phyloP scores from a whole-genome alignment of 2,329 filamentous ascomycete species.

The Rhytidhysteron rufulum region DNA sequence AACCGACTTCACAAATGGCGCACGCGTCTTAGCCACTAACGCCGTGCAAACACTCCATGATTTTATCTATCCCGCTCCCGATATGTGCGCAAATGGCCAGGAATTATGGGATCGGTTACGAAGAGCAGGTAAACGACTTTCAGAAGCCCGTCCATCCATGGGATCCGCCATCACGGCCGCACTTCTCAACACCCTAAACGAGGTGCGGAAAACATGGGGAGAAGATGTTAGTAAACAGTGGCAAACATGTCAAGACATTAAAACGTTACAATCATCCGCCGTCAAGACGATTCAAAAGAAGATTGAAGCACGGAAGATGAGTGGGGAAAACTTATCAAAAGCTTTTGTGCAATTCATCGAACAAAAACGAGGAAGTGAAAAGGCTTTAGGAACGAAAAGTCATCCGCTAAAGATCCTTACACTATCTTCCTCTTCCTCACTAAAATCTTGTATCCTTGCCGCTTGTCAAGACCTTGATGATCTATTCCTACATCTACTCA shows the following conservation, averaged over 20 bases:
- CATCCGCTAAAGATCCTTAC: constrained; percentile 16
- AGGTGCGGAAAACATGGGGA: constrained; percentile 25
- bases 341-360: constrained; percentile 1
- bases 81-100: constrained; percentile 19
- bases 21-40: constrained; percentile 54
- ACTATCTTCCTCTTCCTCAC: constrained; percentile 54
- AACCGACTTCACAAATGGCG: constrained; percentile 44
- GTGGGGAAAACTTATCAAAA: constrained; percentile 4
- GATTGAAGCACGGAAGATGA: background rate
- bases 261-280: constrained; percentile 2
- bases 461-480: constrained; percentile 31
- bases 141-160: constrained; percentile 59
- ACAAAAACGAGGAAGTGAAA: background rate
- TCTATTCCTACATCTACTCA: constrained; percentile 50
- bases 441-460: constrained; percentile 47
- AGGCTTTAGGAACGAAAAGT: background rate
- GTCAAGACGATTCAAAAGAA: background rate
- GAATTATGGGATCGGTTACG: constrained; percentile 57
- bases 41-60: constrained; percentile 51
- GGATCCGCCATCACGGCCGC: constrained; percentile 55
- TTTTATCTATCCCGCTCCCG: constrained; percentile 32
- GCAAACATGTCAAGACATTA: constrained; percentile 1
- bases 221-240: constrained; percentile 3
- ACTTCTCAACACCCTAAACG: constrained; percentile 46
- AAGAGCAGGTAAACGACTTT: constrained; percentile 58